Conservation (phyloP, 2,329 filamentous ascomycete species). For the Podosphaera xanthii region DNA sequence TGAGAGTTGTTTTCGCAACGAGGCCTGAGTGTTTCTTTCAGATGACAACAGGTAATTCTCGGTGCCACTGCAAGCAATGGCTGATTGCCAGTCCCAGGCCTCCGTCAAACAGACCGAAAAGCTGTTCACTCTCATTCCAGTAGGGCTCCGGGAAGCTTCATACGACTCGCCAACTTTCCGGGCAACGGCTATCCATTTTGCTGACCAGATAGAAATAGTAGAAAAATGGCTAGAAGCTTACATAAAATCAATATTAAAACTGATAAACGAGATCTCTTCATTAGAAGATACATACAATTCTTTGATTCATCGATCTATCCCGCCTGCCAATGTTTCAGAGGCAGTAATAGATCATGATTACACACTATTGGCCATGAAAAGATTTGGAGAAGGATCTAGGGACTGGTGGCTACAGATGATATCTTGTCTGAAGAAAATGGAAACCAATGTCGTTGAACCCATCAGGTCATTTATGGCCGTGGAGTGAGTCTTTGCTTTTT, state of each 20-base stretch:
- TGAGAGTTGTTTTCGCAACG: background rate
- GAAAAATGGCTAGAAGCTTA: slow-evolving; percentile 78
- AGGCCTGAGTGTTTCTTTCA: background rate
- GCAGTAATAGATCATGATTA: slow-evolving; percentile 88
- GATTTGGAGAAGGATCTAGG: slow-evolving; percentile 62
- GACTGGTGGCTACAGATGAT: slow-evolving; percentile 72
- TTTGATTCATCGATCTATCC: slow-evolving; percentile 56
- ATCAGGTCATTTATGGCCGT: slow-evolving; percentile 54
- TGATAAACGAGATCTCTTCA: slow-evolving; percentile 41
- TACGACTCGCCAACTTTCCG: slow-evolving; percentile 94
- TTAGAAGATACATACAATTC: slow-evolving; percentile 61
- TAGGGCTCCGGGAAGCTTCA: slow-evolving; percentile 54
- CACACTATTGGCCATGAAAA: slow-evolving; percentile 64
- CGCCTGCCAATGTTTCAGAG: slow-evolving; percentile 52
- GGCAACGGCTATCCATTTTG: slow-evolving; percentile 64
- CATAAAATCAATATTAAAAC: slow-evolving; percentile 35
- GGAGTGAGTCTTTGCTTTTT: slow-evolving; percentile 23
- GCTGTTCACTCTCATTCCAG: slow-evolving; percentile 27
- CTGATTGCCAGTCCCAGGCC: background rate
- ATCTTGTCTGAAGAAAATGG: slow-evolving; percentile 52
- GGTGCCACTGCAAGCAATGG: background rate
- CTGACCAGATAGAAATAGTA: slow-evolving; percentile 73
- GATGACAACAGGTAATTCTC: background rate
- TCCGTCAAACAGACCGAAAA: slow-evolving; percentile 6
- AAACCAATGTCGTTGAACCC: slow-evolving; percentile 57